Conservation (phyloP, 2,329 filamentous ascomycete species). For the Xylariaceae sp. region DNA sequence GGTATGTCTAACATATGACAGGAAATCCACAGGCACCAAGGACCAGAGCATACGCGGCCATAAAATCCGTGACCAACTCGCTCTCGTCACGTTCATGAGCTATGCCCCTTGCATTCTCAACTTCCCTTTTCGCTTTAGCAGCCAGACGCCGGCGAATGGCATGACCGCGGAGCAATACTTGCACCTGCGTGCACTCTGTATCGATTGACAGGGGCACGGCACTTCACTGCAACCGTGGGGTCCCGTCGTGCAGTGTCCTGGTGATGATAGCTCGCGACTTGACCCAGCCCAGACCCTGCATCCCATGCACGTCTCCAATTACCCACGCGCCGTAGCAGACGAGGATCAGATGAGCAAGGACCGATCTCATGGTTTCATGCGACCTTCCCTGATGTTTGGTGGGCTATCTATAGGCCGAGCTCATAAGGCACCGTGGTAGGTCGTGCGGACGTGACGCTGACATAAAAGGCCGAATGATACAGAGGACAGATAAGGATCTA, state of each 20-base stretch:
- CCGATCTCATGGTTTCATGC: slow-evolving; percentile 6
- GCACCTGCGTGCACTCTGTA: no score
- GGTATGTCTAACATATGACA: background rate
- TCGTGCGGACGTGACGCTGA: background rate
- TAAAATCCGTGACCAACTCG: no score
- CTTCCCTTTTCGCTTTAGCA: slow-evolving; percentile 23
- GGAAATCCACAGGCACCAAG: no score
- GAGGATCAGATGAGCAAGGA: slow-evolving; percentile 11
- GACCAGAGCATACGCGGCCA: no score
- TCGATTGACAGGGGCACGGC: no score
- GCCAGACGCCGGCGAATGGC: slow-evolving; percentile 14
- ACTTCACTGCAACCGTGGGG: no score
- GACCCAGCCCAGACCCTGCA: no score
- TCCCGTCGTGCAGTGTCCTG: no score
- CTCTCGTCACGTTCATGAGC: background rate
- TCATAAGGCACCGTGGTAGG: slow-evolving; percentile 1
- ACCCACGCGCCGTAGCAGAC: background rate
- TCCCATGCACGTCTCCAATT: no score
- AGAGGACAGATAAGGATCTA: slow-evolving; percentile 3
- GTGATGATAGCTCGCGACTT: background rate
- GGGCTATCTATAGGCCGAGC: background rate
- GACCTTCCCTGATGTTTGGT: slow-evolving; percentile 1
- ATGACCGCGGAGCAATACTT: background rate
- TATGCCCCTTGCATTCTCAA: slow-evolving; percentile 22
- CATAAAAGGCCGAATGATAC: slow-evolving; percentile 6